These are phyloP conservation scores for Ogataea populi-albae DNA, from an alignment of 805 yeast genomes.

Conservation along the genomic window DNA sequence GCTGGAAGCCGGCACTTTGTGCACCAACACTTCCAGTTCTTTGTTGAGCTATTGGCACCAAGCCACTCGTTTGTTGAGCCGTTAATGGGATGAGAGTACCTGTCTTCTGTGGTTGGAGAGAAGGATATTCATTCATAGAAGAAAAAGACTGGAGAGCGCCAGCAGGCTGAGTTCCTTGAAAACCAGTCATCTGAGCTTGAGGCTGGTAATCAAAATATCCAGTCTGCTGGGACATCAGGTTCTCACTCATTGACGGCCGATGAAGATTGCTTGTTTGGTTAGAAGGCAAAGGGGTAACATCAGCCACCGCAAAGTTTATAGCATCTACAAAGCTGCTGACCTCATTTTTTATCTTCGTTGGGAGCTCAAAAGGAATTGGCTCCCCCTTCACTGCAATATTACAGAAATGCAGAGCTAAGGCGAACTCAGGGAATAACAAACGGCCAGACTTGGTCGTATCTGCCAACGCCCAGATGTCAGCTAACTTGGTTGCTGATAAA, in stretches of 20 bases:
- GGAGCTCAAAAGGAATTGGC: conserved; percentile 68
- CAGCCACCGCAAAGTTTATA: conserved; percentile 75
- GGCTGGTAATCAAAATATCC: conserved; percentile 31
- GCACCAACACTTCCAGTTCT: conserved; percentile 22
- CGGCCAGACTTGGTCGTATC: conserved; percentile 85
- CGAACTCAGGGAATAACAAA: conserved; percentile 90
- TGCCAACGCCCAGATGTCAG: conserved; percentile 87
- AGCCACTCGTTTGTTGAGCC: conserved; percentile 32
- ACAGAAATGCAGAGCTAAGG: conserved; percentile 85
- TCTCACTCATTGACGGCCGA: conserved; percentile 27
- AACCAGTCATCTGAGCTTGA: conserved; percentile 53
- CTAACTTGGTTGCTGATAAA: conserved; percentile 67
- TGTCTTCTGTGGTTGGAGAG: conserved; percentile 66
- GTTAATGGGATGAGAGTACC: conserved; percentile 54
- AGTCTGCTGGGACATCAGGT: conserved; percentile 27
- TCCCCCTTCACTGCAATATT: conserved; percentile 76
- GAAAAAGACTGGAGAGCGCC: no score
- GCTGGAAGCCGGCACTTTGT: conserved; percentile 27
- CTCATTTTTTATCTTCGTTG: conserved; percentile 72
- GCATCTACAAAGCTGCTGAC: conserved; percentile 88
- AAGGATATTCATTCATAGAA: no score
- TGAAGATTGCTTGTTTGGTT: conserved; percentile 13
- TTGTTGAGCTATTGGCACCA: conserved; percentile 23
- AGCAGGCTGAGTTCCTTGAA: conserved; percentile 13
- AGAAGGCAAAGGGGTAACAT: conserved; percentile 26